Conservation (phyloP, 2,329 filamentous ascomycete genomes). For the Cytospora mali region DNA sequence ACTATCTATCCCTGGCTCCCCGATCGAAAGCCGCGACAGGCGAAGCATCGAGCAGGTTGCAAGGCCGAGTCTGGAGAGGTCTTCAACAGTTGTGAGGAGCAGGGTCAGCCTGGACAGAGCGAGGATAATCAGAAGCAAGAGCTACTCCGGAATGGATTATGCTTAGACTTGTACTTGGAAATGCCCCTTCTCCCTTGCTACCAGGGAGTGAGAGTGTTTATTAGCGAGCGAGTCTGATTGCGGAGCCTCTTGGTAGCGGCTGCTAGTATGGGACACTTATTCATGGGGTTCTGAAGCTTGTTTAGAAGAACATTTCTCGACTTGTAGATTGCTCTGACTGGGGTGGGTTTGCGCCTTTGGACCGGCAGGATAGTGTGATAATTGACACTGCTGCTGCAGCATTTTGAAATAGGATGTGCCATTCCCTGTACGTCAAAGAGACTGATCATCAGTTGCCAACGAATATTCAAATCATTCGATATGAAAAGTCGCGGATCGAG, state of each 20-base stretch:
- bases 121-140: conserved; percentile 51
- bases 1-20: conserved; percentile 14
- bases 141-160: conserved; percentile 54
- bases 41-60: conserved; percentile 39
- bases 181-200: not conserved
- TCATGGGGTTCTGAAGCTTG: not conserved
- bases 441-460: not conserved
- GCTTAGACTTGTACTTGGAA: conserved; percentile 30
- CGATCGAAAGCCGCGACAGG: conserved; percentile 28
- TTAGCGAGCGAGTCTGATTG: not conserved
- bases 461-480: not conserved
- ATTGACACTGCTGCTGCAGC: not conserved
- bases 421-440: not conserved
- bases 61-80: conserved; percentile 46
- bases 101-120: conserved; percentile 50
- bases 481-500: not conserved
- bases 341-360: not conserved
- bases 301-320: not conserved
- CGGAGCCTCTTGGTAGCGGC: not conserved
- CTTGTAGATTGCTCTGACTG: not conserved
- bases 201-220: not conserved
- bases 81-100: conserved; percentile 33
- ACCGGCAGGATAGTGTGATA: not conserved
- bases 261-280: not conserved
- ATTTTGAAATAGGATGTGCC: not conserved